phyloP scores from a whole-genome alignment of 345 rosid genomes.

The Citrus hindsii region DNA sequence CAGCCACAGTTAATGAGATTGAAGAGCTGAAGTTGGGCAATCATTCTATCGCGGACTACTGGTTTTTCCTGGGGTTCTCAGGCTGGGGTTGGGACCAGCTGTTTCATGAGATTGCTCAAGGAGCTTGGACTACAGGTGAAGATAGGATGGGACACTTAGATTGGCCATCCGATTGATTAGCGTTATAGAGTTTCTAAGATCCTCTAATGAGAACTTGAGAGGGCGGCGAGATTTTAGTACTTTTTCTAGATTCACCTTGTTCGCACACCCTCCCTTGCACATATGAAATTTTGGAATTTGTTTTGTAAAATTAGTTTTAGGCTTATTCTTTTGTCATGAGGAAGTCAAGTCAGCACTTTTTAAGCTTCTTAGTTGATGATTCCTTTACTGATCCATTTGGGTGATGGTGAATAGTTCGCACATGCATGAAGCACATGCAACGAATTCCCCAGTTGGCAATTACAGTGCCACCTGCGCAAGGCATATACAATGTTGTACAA shows the following conservation, averaged over 20 bases:
- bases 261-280: neutral
- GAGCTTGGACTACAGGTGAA: constrained; percentile 63
- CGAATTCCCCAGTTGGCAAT: no score
- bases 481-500: no score
- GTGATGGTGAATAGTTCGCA: neutral
- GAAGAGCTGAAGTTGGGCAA: constrained; percentile 47
- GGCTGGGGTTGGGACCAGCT: constrained; percentile 85
- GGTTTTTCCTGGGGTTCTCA: constrained; percentile 89
- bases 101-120: constrained; percentile 58
- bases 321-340: neutral
- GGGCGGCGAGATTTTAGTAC: neutral
- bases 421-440: no score
- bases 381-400: no score
- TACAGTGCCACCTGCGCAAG: no score
- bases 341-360: neutral
- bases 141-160: constrained; percentile 24
- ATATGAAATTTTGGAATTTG: neutral
- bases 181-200: no score
- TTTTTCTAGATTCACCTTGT: neutral
- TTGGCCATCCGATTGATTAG: constrained; percentile 67
- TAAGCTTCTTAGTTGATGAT: neutral
- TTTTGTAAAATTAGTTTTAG: neutral
- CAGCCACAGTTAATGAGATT: constrained; percentile 40
- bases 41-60: constrained; percentile 44
- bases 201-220: no score